Base-by-base conservation (phyloP, 1,284 basidiomycete species). In the Mycosarcoma maydis region DNA sequence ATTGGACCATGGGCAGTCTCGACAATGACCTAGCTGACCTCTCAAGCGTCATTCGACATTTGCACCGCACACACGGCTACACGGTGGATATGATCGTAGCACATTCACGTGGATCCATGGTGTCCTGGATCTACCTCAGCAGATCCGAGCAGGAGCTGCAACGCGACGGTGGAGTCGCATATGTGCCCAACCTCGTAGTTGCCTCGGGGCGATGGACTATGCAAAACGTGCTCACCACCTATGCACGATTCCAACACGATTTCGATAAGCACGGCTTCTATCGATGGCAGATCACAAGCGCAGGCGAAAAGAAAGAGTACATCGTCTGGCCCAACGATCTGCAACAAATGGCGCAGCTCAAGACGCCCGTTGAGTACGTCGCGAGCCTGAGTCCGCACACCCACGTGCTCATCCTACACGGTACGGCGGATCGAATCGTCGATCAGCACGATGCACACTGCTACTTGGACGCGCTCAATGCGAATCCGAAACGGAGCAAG, bases 221-320 rank as follows among this genome's bases (percentile, higher is more conserved):
- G 60, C 14, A 43, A 0, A 40, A 33, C 5, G 49, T 53, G 32
- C 22, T 64, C 6, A 13, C 52, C n/a, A 45, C 44, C 3, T 64
- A 64, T 22, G 39, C 43, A 8, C 27, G 49, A 0, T 64, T 64
- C 20, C 44, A 53, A 5, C 27, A 56, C 14, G 49, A 37, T 4
- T 64, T 64, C 17, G 41, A 53, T 14, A 56, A 48, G 40, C 44
- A 75, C 4, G 75, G 75, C 9, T 57, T 61, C 24, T 65, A 58
- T 51, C 29, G 43, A 9, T 73, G 75, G 73, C 60, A 68, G 23
- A 68, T 73, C 41, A 52, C 54, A 3, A 72, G 72, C 14, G 66
- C 62, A 6, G 73, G 73, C 5, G 23, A 73, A 38, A 60, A 66
- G 33, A 26, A 41, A 14, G 40, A 54, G 20, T 67, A 64, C 41